phyloP scores from a whole-genome alignment of 805 yeast genomes.

The Suhomyces kilbournensis region DNA sequence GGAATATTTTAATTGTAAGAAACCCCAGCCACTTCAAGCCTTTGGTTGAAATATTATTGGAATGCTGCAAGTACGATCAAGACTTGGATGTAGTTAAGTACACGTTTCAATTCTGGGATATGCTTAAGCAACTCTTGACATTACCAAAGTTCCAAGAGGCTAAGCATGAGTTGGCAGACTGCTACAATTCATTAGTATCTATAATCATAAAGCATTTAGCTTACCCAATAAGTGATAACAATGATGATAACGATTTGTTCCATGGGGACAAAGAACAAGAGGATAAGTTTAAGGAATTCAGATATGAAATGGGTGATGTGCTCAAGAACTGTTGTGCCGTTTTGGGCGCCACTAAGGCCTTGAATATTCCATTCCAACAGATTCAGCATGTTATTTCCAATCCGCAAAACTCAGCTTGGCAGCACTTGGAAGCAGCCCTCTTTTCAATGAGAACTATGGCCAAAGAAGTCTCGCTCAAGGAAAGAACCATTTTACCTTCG shows the following conservation, averaged over 20 bases:
- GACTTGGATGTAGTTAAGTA: conserved; percentile 88
- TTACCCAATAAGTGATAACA: conserved; percentile 53
- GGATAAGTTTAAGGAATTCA: conserved; percentile 88
- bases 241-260: conserved; percentile 44
- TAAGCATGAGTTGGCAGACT: conserved; percentile 47
- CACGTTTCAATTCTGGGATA: conserved; percentile 91
- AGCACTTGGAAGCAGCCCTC: conserved; percentile 82
- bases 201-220: conserved; percentile 66
- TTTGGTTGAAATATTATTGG: conserved; percentile 68
- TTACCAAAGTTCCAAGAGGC: conserved; percentile 57
- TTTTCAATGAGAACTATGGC: conserved; percentile 94
- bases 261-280: conserved; percentile 72
- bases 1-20: conserved; percentile 84
- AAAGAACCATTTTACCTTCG: conserved; percentile 66
- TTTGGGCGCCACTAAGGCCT: conserved; percentile 70
- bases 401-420: conserved; percentile 56
- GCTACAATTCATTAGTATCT: conserved; percentile 56
- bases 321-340: conserved; percentile 92
- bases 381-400: conserved; percentile 44
- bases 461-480: conserved; percentile 70
- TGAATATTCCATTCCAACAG: conserved; percentile 64
- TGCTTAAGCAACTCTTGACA: conserved; percentile 67
- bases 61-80: conserved; percentile 67
- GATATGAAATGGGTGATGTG: conserved; percentile 98
- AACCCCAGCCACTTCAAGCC: conserved; percentile 67